phyloP scores from a whole-genome alignment of 208 protist genomes.

The Trichomonas tenax region DNA sequence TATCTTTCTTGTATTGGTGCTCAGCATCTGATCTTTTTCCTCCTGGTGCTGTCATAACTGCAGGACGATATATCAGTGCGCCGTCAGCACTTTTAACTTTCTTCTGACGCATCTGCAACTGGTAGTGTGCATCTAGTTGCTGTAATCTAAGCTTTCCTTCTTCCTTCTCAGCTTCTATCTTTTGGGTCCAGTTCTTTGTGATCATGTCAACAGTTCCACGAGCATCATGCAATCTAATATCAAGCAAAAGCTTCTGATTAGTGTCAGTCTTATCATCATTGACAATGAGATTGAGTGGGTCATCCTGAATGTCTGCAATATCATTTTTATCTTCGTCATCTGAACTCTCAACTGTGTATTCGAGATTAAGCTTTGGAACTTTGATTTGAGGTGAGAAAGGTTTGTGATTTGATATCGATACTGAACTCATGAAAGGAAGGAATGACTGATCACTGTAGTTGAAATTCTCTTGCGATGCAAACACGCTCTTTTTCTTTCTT shows the following conservation, averaged over 20 bases:
- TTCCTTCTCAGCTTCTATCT: background rate
- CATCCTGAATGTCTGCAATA: background rate
- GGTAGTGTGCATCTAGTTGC: background rate
- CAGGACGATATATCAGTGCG: background rate
- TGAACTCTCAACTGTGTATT: background rate
- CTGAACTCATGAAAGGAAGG: background rate
- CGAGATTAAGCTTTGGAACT: background rate
- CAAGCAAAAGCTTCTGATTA: background rate
- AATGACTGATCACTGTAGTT: background rate
- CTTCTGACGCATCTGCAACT: background rate
- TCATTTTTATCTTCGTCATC: background rate
- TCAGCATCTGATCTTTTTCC: background rate
- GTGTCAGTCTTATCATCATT: background rate
- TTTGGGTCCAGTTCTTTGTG: background rate
- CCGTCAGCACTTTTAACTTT: background rate
- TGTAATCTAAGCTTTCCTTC: background rate
- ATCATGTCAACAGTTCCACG: background rate
- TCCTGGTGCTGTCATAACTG: background rate
- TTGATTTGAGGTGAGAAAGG: background rate
- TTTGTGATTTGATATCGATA: background rate
- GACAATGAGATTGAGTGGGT: background rate
- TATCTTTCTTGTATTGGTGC: background rate
- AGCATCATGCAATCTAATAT: background rate
- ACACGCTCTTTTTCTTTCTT: background rate
- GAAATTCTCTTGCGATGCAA: background rate